phyloP scores from a whole-genome alignment of 2,329 filamentous ascomycete species.

The Cucurbitaria berberidis region DNA sequence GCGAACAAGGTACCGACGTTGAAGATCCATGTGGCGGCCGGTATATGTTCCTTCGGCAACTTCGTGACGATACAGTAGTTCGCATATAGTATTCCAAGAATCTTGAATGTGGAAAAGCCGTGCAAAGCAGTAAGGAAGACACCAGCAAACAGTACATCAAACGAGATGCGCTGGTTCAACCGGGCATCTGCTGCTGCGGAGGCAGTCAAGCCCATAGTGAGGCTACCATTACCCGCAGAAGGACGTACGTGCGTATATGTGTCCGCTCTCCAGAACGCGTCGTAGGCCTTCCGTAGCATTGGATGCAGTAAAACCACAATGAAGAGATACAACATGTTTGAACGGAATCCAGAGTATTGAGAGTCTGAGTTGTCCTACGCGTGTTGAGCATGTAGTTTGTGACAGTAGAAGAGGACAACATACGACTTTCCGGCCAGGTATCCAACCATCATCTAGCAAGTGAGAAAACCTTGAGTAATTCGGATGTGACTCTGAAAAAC shows the following conservation, averaged over 20 bases:
- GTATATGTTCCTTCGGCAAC: slow-evolving; percentile 73
- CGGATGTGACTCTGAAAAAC: slow-evolving; percentile 72
- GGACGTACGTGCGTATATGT: slow-evolving; percentile 53
- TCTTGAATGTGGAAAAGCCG: slow-evolving; percentile 83
- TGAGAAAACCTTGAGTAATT: slow-evolving; percentile 76
- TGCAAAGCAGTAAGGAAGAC: slow-evolving; percentile 81
- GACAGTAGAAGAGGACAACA: slow-evolving; percentile 14
- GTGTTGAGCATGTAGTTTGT: slow-evolving; percentile 8
- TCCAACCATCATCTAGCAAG: slow-evolving; percentile 82
- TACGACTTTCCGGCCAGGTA: slow-evolving; percentile 88
- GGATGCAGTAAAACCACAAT: slow-evolving; percentile 79
- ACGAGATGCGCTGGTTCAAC: slow-evolving; percentile 72
- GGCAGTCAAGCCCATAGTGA: slow-evolving; percentile 51
- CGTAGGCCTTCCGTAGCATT: slow-evolving; percentile 74
- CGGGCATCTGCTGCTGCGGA: slow-evolving; percentile 60
- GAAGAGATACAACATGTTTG: slow-evolving; percentile 82
- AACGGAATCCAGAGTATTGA: slow-evolving; percentile 85
- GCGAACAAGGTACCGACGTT: slow-evolving; percentile 85
- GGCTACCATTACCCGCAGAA: slow-evolving; percentile 39
- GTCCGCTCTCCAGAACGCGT: slow-evolving; percentile 56
- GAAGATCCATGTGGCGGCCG: slow-evolving; percentile 83
- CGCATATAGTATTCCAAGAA: slow-evolving; percentile 76
- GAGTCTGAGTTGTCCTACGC: slow-evolving; percentile 82
- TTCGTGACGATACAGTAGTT: slow-evolving; percentile 82
- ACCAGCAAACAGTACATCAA: slow-evolving; percentile 82